phyloP scores from a whole-genome alignment of 2,329 filamentous ascomycete species.

The Xylaria arbuscula region DNA sequence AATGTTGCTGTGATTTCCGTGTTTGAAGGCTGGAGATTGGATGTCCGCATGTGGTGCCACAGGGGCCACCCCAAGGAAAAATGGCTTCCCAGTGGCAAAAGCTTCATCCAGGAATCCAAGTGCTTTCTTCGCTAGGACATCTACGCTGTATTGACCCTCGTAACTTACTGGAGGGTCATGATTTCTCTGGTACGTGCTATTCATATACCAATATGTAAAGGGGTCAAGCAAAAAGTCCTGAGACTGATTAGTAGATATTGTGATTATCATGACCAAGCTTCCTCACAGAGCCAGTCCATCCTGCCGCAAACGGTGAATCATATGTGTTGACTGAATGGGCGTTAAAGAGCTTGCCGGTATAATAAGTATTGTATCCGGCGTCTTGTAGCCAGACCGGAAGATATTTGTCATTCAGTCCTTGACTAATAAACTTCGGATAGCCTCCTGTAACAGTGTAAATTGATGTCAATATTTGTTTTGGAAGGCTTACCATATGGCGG shows the following conservation, averaged over 20 bases:
- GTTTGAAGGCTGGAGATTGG: slow-evolving; percentile 40
- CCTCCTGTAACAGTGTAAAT: slow-evolving; percentile 55
- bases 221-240: slow-evolving; percentile 67
- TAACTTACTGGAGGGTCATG: slow-evolving; percentile 64
- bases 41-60: slow-evolving; percentile 67
- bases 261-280: not conserved
- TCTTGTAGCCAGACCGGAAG: slow-evolving; percentile 77
- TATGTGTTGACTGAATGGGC: slow-evolving; percentile 71
- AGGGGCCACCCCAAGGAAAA: slow-evolving; percentile 70
- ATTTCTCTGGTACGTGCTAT: slow-evolving; percentile 69
- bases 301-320: slow-evolving; percentile 64
- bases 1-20: slow-evolving; percentile 43
- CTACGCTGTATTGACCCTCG: slow-evolving; percentile 65
- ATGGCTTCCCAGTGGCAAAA: slow-evolving; percentile 61
- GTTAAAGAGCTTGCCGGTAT: slow-evolving; percentile 79
- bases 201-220: slow-evolving; percentile 72
- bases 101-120: slow-evolving; percentile 66
- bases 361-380: slow-evolving; percentile 77
- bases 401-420: slow-evolving; percentile 74
- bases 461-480: not conserved
- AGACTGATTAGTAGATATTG: slow-evolving; percentile 3
- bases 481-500: slow-evolving; percentile 64
- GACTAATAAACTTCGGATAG: slow-evolving; percentile 73
- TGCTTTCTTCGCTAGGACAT: slow-evolving; percentile 64
- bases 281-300: slow-evolving; percentile 66